Conservation (phyloP, 257 asterid species). For the Cordia subcordata region DNA sequence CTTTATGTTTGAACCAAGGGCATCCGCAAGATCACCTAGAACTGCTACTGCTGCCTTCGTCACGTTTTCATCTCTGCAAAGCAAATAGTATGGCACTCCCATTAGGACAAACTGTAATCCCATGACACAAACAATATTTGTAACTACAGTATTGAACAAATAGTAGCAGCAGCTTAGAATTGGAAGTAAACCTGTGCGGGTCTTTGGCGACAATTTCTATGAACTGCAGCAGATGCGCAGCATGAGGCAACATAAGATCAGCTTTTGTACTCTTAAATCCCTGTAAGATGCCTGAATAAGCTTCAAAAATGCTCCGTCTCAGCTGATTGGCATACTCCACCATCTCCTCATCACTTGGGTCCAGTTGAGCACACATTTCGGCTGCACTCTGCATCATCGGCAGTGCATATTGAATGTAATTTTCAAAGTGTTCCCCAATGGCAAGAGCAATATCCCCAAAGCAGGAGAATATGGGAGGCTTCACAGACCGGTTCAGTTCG, state of each 20-base stretch:
- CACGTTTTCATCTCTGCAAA: conserved; percentile 62
- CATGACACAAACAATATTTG: no score
- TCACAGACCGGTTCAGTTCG: conserved; percentile 69
- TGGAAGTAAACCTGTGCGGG: conserved; percentile 38
- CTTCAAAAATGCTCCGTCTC: conserved; percentile 74
- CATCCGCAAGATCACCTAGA: conserved; percentile 86
- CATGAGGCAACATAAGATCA: conserved; percentile 65
- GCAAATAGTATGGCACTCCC: no score
- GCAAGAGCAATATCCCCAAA: conserved; percentile 94
- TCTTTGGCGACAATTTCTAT: conserved; percentile 66
- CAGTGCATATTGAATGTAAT: conserved; percentile 50
- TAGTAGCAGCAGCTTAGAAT: conserved; percentile 1
- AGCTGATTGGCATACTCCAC: conserved; percentile 71
- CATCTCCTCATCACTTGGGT: conserved; percentile 63
- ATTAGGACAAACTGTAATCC: conserved; percentile 3
- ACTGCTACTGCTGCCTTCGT: conserved; percentile 84
- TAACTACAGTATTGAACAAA: neutral
- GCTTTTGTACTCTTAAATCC: conserved; percentile 67
- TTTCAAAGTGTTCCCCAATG: conserved; percentile 68
- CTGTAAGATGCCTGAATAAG: conserved; percentile 82
- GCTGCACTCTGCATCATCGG: conserved; percentile 87
- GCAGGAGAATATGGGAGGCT: conserved; percentile 82
- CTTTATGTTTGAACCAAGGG: conserved; percentile 67
- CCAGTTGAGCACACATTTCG: conserved; percentile 59
- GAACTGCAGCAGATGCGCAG: conserved; percentile 71